Evolutionary conservation across 495 filamentous ascomycete genomes (phyloP).

Genomic region (Umbilicaria muhlenbergii): DNA sequence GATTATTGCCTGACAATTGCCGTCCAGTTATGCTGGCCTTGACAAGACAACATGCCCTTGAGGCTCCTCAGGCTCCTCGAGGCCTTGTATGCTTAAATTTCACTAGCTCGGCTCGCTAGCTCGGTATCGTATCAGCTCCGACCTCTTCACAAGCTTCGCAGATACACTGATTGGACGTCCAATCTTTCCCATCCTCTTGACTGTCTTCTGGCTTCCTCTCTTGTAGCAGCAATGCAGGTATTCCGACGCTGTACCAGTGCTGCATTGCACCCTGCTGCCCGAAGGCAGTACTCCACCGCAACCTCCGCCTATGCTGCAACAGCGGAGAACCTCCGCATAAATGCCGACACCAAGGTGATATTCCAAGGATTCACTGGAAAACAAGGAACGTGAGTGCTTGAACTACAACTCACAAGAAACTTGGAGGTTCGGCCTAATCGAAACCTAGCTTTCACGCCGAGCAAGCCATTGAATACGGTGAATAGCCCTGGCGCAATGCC

Average conservation of each 20-base stretch:
- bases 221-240: conserved; percentile 34
- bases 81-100: conserved; percentile 16
- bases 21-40: neutral
- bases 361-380: conserved; percentile 97
- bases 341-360: conserved; percentile 78
- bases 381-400: conserved; percentile 81
- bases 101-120: conserved; percentile 12
- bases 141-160: conserved; percentile 8
- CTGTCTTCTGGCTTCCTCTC: conserved; percentile 4
- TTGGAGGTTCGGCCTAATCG: conserved; percentile 18
- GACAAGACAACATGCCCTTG: neutral
- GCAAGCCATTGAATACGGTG: conserved; percentile 97
- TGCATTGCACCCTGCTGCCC: conserved; percentile 32
- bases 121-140: conserved; percentile 7
- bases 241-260: conserved; percentile 36
- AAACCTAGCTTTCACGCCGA: conserved; percentile 76
- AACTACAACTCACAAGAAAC: conserved; percentile 15
- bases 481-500: conserved; percentile 9
- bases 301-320: conserved; percentile 64
- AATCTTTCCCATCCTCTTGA: conserved; percentile 10
- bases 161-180: conserved; percentile 9
- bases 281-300: conserved; percentile 53
- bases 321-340: conserved; percentile 83
- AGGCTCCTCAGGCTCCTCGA: neutral
- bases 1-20: conserved; percentile 4